Percentiles rank a stretch among this genome's conserved stretches.
Evolutionary conservation across 2,329 filamentous ascomycete genomes (phyloP).

Genomic region (Aspergillus sp.): DNA sequence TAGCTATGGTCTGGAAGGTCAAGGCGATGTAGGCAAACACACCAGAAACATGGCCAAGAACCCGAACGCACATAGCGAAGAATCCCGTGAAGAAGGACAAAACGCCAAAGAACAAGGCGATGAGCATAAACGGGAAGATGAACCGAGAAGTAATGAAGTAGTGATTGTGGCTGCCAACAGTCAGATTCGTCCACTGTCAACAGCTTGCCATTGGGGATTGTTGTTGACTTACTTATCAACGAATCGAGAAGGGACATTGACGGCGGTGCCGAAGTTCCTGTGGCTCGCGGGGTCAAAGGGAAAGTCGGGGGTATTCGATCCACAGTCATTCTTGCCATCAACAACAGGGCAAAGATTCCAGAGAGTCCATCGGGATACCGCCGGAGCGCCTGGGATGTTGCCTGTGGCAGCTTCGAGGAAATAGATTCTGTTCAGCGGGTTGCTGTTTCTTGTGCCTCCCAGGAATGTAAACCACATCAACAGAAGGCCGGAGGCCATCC

Average conservation of each 20-base stretch:
- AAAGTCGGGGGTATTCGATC: slow-evolving; percentile 54
- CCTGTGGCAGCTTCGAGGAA: slow-evolving; percentile 76
- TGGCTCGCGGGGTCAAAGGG: slow-evolving; percentile 55
- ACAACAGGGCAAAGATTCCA: slow-evolving; percentile 70
- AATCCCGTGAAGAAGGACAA: slow-evolving; percentile 41
- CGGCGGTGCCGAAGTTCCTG: slow-evolving; percentile 53
- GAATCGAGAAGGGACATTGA: slow-evolving; percentile 49
- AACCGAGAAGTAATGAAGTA: slow-evolving; percentile 87
- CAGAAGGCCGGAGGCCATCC: slow-evolving; percentile 56
- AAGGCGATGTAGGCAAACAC: slow-evolving; percentile 48
- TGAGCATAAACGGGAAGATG: slow-evolving; percentile 84
- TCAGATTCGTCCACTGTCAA: background rate
- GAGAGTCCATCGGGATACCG: slow-evolving; percentile 77
- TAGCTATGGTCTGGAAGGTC: slow-evolving; percentile 53
- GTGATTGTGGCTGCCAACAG: slow-evolving; percentile 44
- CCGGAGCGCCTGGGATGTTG: slow-evolving; percentile 62
- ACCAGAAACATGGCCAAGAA: slow-evolving; percentile 47
- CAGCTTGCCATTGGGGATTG: slow-evolving; percentile 6
- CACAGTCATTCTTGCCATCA: slow-evolving; percentile 57
- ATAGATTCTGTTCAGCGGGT: slow-evolving; percentile 67
- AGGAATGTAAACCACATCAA: slow-evolving; percentile 62
- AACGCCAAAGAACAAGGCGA: slow-evolving; percentile 68
- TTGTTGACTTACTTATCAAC: slow-evolving; percentile 39
- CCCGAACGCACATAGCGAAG: slow-evolving; percentile 46
- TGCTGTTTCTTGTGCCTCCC: slow-evolving; percentile 49